Conservation (phyloP, 768 basidiomycete genomes). For the Kwoniella sp. region DNA sequence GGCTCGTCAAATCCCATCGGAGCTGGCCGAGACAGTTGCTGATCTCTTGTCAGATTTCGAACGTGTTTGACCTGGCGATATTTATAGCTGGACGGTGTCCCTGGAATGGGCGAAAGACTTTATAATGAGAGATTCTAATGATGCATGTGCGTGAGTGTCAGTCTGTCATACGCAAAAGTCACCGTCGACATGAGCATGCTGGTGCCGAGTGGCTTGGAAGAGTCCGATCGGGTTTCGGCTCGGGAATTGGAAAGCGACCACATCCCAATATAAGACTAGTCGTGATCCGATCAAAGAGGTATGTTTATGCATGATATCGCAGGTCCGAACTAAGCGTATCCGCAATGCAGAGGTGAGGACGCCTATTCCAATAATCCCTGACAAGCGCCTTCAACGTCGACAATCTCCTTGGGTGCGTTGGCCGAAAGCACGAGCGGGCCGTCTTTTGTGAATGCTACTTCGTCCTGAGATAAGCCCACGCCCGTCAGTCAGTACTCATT, state of each 20-base stretch:
- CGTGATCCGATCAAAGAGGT: not conserved
- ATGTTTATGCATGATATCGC: not conserved
- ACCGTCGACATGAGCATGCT: not conserved
- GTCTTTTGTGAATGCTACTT: conserved; percentile 51
- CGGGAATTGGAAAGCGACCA: no score
- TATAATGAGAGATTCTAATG: not conserved
- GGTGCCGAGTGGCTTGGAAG: not conserved
- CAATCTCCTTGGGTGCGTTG: conserved; percentile 56
- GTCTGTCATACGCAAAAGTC: not conserved
- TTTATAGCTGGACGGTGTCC: conserved; percentile 1
- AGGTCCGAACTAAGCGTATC: no score
- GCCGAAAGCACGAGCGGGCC: conserved; percentile 52
- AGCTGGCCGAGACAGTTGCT: not conserved
- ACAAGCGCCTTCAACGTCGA: conserved; percentile 56
- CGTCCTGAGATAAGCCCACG: conserved; percentile 45
- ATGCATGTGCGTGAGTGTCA: not conserved
- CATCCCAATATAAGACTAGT: no score
- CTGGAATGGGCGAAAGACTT: not conserved
- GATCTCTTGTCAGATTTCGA: no score
- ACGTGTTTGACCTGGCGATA: not conserved
- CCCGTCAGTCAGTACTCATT: not conserved
- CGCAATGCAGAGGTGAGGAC: not conserved
- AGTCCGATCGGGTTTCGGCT: not conserved
- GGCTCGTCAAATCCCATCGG: not conserved
- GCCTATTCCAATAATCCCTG: conserved; percentile 40